Base-by-base conservation (phyloP, 2,329 filamentous ascomycete species). In the Penicillium concentricum region DNA sequence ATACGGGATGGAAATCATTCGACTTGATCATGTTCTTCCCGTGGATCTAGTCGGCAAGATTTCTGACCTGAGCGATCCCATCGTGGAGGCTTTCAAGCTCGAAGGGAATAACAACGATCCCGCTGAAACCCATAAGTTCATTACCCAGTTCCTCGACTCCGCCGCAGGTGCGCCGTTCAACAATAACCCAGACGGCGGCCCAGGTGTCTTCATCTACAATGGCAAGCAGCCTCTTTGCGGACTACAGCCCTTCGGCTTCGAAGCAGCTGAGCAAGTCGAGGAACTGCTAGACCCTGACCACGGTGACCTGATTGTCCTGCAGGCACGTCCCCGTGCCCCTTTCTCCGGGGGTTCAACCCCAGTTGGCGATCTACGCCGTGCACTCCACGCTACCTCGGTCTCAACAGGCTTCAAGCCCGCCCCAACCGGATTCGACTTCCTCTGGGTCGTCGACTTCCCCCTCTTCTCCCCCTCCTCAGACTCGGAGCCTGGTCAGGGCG, bases 381-480 rank as follows among this genome's bases (percentile, higher is more conserved):
- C 86, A 0, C 74, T 96, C 0, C 87, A 92, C 77, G 84, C 85
- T 57, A 78, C 82, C 9, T 88, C 90, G 2, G 82, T 92, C 0
- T 81, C 84, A n/a, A 74, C 83, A 26, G 82, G 79, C 0, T 77
- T 89, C 32, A 77, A 91, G 20, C 66, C 76, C 0, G 72, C 76
- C 0, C 80, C 69, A 0, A 69, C 72, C 13, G 80, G 79, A 56
- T 92, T 84, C 76, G 80, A 80, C 57, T 93, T 92, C 73, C 82
- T 89, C 54, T 99, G 94, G 94, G 84, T 99, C 13, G 88, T 84
- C 0, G 86, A 93, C 58, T 99, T 99, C 70, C 94, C 94, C 13
- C 85, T 99, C 67, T 99, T 99, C 77, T 92, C 91, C 1, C 90
- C 88, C 0, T 77, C 77, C 10, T 83, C 82, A 51, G 85, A 82